These are phyloP conservation scores for Cryptococcus jaspeensis DNA, from an alignment of 1,284 basidiomycete species.

Conservation along the genomic window DNA sequence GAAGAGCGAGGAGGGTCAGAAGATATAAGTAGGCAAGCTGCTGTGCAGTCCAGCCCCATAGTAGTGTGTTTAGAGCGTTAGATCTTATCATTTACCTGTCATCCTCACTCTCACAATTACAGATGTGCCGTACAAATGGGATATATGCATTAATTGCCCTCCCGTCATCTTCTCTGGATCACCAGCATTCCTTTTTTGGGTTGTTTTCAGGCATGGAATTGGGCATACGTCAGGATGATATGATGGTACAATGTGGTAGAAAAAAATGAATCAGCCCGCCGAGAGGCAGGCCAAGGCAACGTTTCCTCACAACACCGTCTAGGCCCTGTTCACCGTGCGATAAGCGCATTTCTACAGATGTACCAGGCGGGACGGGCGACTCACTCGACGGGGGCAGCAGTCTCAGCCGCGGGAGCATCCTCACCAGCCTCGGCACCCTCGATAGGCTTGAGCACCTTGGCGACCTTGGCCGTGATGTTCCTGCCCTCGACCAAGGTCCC, in stretches of 20 bases:
- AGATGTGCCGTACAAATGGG: too few relatives aligned
- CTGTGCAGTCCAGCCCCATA: not conserved
- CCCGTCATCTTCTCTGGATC: not conserved
- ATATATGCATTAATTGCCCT: not conserved
- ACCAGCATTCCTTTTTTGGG: not conserved
- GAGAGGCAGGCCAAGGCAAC: not conserved
- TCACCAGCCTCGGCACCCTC: conserved; percentile 29
- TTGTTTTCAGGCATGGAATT: not conserved
- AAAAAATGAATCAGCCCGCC: too few relatives aligned
- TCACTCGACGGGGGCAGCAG: not conserved
- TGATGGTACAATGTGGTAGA: conserved; percentile 1
- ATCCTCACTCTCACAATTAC: too few relatives aligned
- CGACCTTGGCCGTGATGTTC: conserved; percentile 80
- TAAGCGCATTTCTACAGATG: too few relatives aligned
- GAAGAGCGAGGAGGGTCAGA: not conserved
- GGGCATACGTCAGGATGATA: not conserved
- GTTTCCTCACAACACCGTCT: not conserved
- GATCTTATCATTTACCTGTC: too few relatives aligned
- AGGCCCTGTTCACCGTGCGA: not conserved
- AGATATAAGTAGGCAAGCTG: too few relatives aligned
- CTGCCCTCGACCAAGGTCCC: conserved; percentile 79
- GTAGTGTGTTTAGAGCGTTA: too few relatives aligned
- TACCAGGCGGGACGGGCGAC: too few relatives aligned
- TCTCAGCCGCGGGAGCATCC: conserved; percentile 12
- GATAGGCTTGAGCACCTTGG: conserved; percentile 53